Base-by-base conservation (phyloP, 192 early-diverging fungal genomes). In the Phycomyces blakesleeanus region DNA sequence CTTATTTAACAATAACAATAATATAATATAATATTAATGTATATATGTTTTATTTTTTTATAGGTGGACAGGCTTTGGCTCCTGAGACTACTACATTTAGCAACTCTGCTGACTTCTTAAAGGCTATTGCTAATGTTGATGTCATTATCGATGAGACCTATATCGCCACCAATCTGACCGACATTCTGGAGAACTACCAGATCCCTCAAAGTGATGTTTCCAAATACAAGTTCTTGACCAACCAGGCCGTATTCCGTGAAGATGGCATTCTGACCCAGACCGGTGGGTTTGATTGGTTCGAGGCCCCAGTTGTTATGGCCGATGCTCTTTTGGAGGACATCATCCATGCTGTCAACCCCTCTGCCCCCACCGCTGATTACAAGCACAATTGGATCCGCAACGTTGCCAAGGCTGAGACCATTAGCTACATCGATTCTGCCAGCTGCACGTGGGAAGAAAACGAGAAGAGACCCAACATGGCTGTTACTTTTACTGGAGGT, bases 241-340 rank as follows among this genome's bases (percentile, higher is more conserved):
- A 85, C 59, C 73, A 76, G 51, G 81, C 78, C 16, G 75, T 91
- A 50, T 89, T 71, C 77, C 83, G 88, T 49, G 81, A 85, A 65
- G 89, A 91, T 67, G 83, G 87, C 60, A 25, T 85, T 9, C 73
- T 81, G 51, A 90, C 78, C 72, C 71, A 68, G 1, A 75, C 76
- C 44, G 83, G 83, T 58, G 88, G 88, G 25, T 72, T 74, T 49
- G 88, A 85, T 57, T 91, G 88, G 88, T 89, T 89, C 66, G 85
- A 86, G 53, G 61, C 78, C 8, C 87, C 86, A 5, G 70, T 89
- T 27, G 81, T 60, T 16, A 87, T 87, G 79, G 76, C 79, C 15
- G 87, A 91, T 68, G 84, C 85, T 20, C 71, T 86, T 20, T 78
- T 91, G 41, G 83, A 88, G 64, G 90, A 91, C 64, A 56, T 91